A percentile compares a stretch with the other conserved stretches of the same genome.
Evolutionary conservation across 2,329 filamentous ascomycete species (phyloP).

Genomic region (Calonectria multiphialidica): DNA sequence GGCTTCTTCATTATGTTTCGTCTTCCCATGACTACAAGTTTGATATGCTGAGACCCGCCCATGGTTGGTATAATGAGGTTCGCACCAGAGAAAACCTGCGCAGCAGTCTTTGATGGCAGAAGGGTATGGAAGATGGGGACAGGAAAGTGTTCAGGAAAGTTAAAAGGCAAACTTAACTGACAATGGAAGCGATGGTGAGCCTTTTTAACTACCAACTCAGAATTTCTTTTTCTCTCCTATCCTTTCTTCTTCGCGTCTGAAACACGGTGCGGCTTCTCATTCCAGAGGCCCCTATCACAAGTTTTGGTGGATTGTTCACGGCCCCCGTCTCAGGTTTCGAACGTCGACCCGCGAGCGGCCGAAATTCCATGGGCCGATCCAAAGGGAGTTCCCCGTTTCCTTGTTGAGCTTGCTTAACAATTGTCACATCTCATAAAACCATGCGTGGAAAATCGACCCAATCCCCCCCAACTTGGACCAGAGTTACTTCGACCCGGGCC

Average conservation of each 20-base stretch:
- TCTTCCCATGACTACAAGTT: constrained; percentile 28
- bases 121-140: neutral
- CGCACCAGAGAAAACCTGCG: neutral
- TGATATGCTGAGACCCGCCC: constrained; percentile 28
- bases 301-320: constrained; percentile 3
- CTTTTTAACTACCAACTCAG: neutral
- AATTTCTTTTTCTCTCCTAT: neutral
- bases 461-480: neutral
- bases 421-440: neutral
- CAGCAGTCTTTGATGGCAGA: constrained; percentile 1
- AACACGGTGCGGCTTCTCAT: neutral
- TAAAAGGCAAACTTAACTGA: neutral
- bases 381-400: neutral
- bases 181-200: neutral
- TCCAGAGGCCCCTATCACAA: neutral
- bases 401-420: neutral
- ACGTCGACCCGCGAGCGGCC: neutral
- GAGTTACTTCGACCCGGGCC: neutral
- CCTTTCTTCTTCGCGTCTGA: neutral
- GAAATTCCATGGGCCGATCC: neutral
- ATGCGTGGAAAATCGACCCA: neutral
- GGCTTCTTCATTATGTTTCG: neutral
- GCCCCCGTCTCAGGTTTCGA: neutral
- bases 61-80: constrained; percentile 14
- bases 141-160: neutral